Conservation (phyloP, 1,139 yeast species). For the Geotrichum macrosporum region DNA sequence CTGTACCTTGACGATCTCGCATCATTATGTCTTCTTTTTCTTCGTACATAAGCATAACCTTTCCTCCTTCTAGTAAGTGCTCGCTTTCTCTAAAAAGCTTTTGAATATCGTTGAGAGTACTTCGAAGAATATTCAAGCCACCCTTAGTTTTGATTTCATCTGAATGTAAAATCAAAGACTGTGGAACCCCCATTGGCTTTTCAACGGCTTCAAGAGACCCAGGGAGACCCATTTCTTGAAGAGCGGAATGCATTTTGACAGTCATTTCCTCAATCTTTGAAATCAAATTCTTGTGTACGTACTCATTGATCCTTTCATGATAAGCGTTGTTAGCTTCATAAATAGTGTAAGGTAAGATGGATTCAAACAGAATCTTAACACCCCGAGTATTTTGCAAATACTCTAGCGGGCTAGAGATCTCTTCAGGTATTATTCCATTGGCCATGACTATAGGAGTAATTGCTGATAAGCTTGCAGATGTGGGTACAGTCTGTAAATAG, state of each 20-base stretch:
- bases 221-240: slow-evolving; percentile 44
- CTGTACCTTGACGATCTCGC: slow-evolving; percentile 47
- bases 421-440: slow-evolving; percentile 45
- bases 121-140: slow-evolving; percentile 46
- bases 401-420: slow-evolving; percentile 27
- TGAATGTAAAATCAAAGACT: slow-evolving; percentile 51
- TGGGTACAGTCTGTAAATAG: slow-evolving; percentile 63
- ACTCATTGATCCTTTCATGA: slow-evolving; percentile 59
- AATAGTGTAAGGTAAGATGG: slow-evolving; percentile 61
- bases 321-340: slow-evolving; percentile 67
- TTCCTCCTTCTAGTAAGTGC: slow-evolving; percentile 45
- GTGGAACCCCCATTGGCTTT: slow-evolving; percentile 61
- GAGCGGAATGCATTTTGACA: slow-evolving; percentile 42
- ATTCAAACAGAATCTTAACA: slow-evolving; percentile 44
- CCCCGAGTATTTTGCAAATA: slow-evolving; percentile 24
- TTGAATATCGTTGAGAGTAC: slow-evolving; percentile 46
- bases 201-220: slow-evolving; percentile 61
- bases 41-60: slow-evolving; percentile 49
- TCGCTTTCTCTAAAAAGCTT: slow-evolving; percentile 43
- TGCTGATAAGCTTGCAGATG: slow-evolving; percentile 41
- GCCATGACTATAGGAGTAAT: slow-evolving; percentile 52
- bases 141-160: slow-evolving; percentile 54
- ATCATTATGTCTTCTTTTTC: slow-evolving; percentile 53
- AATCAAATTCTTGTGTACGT: slow-evolving; percentile 48
- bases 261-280: slow-evolving; percentile 53